A percentile compares a stretch with the other conserved stretches of the same genome.
phyloP scores from a whole-genome alignment of 2,329 filamentous ascomycete genomes.

The Arthrobotrys iridis region DNA sequence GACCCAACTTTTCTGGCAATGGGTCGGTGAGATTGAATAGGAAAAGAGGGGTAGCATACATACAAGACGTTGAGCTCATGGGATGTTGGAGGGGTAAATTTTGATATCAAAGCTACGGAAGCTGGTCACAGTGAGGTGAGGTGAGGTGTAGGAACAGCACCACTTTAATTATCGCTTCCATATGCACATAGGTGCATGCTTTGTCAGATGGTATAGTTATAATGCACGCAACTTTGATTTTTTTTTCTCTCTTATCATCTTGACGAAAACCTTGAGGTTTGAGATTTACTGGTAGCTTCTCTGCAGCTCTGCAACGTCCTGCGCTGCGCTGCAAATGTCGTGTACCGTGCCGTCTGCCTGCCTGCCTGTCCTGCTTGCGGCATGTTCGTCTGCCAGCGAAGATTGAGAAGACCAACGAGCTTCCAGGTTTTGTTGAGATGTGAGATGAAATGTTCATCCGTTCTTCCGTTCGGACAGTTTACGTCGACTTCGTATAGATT shows the following conservation, averaged over 20 bases:
- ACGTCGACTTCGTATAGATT: too few species aligned
- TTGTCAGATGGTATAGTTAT: background rate
- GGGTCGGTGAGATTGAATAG: too few species aligned
- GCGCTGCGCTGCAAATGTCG: background rate
- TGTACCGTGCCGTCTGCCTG: background rate
- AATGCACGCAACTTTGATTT: conserved; percentile 2
- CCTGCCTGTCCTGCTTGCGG: conserved; percentile 6
- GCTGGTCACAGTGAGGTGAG: background rate
- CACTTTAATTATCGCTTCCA: too few species aligned
- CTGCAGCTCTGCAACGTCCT: too few species aligned
- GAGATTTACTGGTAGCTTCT: conserved; percentile 2
- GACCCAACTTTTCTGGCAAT: background rate
- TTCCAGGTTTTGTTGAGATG: conserved; percentile 21
- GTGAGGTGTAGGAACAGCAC: background rate
- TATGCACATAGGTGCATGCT: background rate
- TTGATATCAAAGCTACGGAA: too few species aligned
- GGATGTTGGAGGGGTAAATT: conserved; percentile 8
- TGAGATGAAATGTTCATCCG: conserved; percentile 20
- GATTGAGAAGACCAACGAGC: background rate
- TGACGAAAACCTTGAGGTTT: too few species aligned
- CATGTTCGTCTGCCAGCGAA: too few species aligned
- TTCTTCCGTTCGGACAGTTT: background rate
- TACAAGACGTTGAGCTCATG: background rate
- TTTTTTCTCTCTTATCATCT: background rate
- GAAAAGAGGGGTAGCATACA: conserved; percentile 10